Percentiles rank a stretch among this genome's conserved stretches.
Evolutionary conservation across 2,329 filamentous ascomycete species (phyloP).

Genomic region (Grosmannia penicillata): DNA sequence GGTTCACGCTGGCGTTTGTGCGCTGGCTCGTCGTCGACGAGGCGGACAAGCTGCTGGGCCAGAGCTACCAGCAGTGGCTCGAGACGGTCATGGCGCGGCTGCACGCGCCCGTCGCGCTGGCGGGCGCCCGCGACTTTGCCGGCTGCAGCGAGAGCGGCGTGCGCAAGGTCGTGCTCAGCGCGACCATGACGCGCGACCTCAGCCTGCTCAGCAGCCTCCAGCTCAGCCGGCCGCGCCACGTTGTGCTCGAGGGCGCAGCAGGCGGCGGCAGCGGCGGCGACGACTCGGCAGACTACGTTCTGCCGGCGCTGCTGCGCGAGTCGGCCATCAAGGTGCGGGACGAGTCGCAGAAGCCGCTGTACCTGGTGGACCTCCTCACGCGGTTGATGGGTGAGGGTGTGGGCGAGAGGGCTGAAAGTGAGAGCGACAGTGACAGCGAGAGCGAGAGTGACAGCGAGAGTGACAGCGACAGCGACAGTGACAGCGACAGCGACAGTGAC

Average conservation of each 20-base stretch:
- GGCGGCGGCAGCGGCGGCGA: constrained; percentile 16
- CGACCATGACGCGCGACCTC: constrained; percentile 80
- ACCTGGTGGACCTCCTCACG: constrained; percentile 63
- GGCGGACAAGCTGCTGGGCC: constrained; percentile 78
- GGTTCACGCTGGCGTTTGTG: constrained; percentile 64
- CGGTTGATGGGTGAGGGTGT: constrained; percentile 25
- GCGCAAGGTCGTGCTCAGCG: constrained; percentile 76
- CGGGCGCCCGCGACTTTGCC: constrained; percentile 37
- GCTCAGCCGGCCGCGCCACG: constrained; percentile 57
- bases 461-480: background rate
- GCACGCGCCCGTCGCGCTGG: constrained; percentile 20
- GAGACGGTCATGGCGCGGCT: constrained; percentile 53
- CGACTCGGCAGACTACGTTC: constrained; percentile 25
- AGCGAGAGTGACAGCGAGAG: constrained; percentile 6
- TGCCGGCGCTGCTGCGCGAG: constrained; percentile 52
- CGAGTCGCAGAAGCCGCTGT: constrained; percentile 62
- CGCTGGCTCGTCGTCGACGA: constrained; percentile 89
- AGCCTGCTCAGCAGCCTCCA: constrained; percentile 62
- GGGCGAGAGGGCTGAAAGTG: background rate
- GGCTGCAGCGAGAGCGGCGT: constrained; percentile 39
- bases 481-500: constrained; percentile 5
- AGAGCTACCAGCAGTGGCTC: constrained; percentile 89
- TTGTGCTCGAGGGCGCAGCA: constrained; percentile 51
- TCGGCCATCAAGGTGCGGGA: constrained; percentile 54
- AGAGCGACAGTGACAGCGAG: background rate